Conservation (phyloP, 257 asterid species). For the Lithospermum erythrorhizon region DNA sequence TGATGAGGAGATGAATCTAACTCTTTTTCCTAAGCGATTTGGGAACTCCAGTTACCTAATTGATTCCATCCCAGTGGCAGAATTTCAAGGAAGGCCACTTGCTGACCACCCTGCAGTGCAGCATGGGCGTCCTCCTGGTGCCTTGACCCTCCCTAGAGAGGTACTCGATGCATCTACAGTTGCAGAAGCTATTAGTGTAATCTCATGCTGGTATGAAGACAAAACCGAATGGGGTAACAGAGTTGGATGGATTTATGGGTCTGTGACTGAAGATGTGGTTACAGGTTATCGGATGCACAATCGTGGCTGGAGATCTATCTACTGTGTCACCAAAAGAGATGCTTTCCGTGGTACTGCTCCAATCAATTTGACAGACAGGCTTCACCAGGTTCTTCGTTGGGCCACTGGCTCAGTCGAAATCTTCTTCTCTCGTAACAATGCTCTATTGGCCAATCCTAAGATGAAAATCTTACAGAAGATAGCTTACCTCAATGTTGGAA, state of each 20-base stretch:
- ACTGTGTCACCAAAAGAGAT: slow-evolving; percentile 12
- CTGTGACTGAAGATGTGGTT: slow-evolving; percentile 13
- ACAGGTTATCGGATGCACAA: slow-evolving; percentile 13
- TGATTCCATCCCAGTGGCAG: slow-evolving; percentile 14
- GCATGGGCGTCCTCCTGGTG: slow-evolving; percentile 14
- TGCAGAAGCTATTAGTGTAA: slow-evolving; percentile 12
- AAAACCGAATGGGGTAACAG: slow-evolving; percentile 16
- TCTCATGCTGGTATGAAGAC: slow-evolving; percentile 14
- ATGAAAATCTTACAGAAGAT: slow-evolving; percentile 11
- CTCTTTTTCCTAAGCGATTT: slow-evolving; percentile 11
- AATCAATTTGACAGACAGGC: slow-evolving; percentile 13
- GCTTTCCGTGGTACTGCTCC: slow-evolving; percentile 14
- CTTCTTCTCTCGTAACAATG: slow-evolving; percentile 13
- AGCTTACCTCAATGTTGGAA: slow-evolving; percentile 9
- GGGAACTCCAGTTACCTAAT: slow-evolving; percentile 11
- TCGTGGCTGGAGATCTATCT: slow-evolving; percentile 14
- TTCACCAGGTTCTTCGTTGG: slow-evolving; percentile 15
- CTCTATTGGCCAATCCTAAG: slow-evolving; percentile 6
- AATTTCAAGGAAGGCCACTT: slow-evolving; percentile 12
- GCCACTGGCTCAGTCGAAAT: slow-evolving; percentile 13
- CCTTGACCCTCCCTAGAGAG: slow-evolving; percentile 11
- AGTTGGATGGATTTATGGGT: slow-evolving; percentile 14
- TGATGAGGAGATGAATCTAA: slow-evolving; percentile 8
- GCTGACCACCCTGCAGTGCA: slow-evolving; percentile 14
- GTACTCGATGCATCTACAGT: slow-evolving; percentile 13